Evolutionary conservation across 1,139 yeast genomes (phyloP).

Genomic region (Pichia inconspicua): DNA sequence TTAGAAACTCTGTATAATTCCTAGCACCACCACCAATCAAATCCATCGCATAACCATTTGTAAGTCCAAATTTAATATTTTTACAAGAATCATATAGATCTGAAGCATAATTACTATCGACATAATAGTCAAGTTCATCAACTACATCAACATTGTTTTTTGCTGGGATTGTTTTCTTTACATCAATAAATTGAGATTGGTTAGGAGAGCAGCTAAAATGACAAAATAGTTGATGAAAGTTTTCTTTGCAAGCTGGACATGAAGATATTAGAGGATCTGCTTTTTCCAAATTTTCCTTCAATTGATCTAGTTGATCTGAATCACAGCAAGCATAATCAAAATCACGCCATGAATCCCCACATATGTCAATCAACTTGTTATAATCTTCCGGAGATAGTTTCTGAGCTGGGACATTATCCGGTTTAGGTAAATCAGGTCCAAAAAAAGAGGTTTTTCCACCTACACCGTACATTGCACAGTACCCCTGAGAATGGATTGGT

Average conservation of each 20-base stretch:
- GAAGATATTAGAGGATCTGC: constrained; percentile 79
- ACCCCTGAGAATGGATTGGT: constrained; percentile 26
- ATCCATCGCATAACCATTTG: constrained; percentile 96
- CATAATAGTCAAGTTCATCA: constrained; percentile 59
- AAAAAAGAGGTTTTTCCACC: constrained; percentile 78
- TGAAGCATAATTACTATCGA: constrained; percentile 49
- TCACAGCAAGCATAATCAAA: constrained; percentile 46
- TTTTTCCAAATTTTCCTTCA: constrained; percentile 52
- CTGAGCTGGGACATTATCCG: constrained; percentile 42
- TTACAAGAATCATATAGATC: constrained; percentile 77
- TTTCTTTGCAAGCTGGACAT: constrained; percentile 89
- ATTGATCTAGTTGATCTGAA: constrained; percentile 38
- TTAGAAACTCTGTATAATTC: constrained; percentile 61
- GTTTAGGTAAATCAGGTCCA: constrained; percentile 77
- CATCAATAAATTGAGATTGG: constrained; percentile 67
- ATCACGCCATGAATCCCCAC: constrained; percentile 61
- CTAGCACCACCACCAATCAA: constrained; percentile 93
- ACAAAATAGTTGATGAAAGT: constrained; percentile 80
- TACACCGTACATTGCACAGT: constrained; percentile 51
- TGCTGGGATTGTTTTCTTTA: constrained; percentile 49
- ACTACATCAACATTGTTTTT: constrained; percentile 52
- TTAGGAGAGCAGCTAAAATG: constrained; percentile 85
- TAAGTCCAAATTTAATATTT: constrained; percentile 83
- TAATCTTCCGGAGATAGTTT: constrained; percentile 31
- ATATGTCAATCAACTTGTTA: constrained; percentile 45